Evolutionary conservation across 352 stramenopile species (phyloP), one percentile per base, ranked within the genome.

Genomic region (Phytopythium cucurbitacearum): DNA sequence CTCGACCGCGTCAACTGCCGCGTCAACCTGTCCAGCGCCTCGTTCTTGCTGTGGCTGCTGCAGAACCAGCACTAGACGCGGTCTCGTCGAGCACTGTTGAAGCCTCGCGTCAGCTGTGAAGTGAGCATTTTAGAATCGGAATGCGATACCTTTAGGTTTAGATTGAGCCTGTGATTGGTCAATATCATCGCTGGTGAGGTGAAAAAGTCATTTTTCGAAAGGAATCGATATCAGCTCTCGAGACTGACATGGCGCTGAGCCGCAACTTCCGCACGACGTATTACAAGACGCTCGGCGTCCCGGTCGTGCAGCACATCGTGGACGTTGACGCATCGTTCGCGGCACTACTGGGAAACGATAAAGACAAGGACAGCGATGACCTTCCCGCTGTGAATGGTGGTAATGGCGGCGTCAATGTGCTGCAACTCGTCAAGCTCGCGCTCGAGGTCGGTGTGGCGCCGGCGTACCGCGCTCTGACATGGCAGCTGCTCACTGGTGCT

Each of bases 271-370:
- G 80, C 41, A 89, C 78, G 62, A 91, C 80, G 39, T 94, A 94
- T 61, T 94, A 94, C 65, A 94, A 94, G 71, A 94, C 79, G 60
- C 67, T 94, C 48, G 84, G 84, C 43, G 84, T 94, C 53, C 83
- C 83, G 7, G 78, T 93, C 41, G 77, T 91, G 61, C 83, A 89
- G 64, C 77, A 89, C 57, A 87, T 91, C 60, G 80, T 89, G 42
- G 78, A 93, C 40, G 66, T 87, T 35, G 83, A 93, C 21, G 83
- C 80, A 1, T 89, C 76, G 35, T 91, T 88, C 43, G 73, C 76
- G 5, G 70, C 80, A 39, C 63, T 94, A 37, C 72, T 94, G 13
- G 59, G 61, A 3, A 36, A 36, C 16, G 15, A 34, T 3, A 12
- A 15, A 4, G 36, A 12, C 13, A 6, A 13, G 3, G 11, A 10